Evolutionary conservation across 257 asterid species (phyloP).

Genomic region (Przewalskia tangutica): DNA sequence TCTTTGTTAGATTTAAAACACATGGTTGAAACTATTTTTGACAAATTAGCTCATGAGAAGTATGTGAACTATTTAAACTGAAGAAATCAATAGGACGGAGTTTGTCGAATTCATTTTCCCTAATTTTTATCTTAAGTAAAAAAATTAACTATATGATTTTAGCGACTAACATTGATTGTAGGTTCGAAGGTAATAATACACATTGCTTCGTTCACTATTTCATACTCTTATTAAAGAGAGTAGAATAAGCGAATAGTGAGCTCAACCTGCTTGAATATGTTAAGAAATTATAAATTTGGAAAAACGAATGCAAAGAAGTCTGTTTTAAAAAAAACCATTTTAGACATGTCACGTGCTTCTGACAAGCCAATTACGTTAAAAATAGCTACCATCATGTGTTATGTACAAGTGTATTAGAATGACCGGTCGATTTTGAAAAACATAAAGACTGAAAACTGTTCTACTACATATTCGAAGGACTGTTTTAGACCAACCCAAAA

Average conservation of each 20-base stretch:
- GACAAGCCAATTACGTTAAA: background rate
- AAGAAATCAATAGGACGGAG: background rate
- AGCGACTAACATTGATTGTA: background rate
- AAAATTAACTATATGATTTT: background rate
- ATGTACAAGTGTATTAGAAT: background rate
- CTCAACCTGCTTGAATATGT: background rate
- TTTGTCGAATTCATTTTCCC: background rate
- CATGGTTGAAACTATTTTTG: background rate
- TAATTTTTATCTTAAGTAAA: background rate
- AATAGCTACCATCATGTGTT: background rate
- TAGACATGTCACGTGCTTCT: background rate
- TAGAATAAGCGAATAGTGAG: background rate
- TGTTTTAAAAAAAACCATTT: background rate
- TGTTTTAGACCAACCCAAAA: background rate
- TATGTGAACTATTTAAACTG: background rate
- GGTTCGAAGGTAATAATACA: background rate
- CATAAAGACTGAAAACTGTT: background rate
- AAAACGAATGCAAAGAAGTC: background rate
- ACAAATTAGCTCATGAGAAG: background rate
- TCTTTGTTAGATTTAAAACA: background rate
- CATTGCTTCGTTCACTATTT: background rate
- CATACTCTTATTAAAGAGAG: background rate
- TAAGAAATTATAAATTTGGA: background rate
- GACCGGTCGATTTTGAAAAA: background rate
- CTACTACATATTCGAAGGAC: background rate